phyloP scores from a whole-genome alignment of 2,329 filamentous ascomycete genomes.

The Coniochaeta sp. region DNA sequence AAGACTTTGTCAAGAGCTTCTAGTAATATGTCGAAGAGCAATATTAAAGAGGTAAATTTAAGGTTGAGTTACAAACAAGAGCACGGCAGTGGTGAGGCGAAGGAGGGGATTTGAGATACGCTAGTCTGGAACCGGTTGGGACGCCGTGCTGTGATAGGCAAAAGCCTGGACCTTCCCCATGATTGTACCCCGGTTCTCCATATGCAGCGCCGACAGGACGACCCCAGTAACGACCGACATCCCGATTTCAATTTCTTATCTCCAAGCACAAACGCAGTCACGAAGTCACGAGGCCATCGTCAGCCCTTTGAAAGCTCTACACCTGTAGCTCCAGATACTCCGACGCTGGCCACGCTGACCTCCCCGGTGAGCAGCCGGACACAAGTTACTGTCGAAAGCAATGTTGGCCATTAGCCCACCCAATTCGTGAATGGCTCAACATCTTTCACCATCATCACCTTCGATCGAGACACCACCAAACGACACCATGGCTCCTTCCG shows the following conservation, averaged over 20 bases:
- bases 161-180: background rate
- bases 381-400: background rate
- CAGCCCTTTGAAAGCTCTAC: background rate
- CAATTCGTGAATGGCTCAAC: background rate
- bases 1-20: too few relatives aligned
- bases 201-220: background rate
- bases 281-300: background rate
- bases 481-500: background rate
- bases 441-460: background rate
- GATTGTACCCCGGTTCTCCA: background rate
- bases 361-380: background rate
- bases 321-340: background rate
- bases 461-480: background rate
- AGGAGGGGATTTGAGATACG: background rate
- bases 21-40: too few relatives aligned
- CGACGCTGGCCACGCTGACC: background rate
- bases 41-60: too few relatives aligned
- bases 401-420: background rate
- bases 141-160: too few relatives aligned
- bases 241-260: background rate
- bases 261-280: background rate
- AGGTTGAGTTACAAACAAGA: too few relatives aligned
- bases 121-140: background rate
- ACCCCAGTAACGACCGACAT: background rate
- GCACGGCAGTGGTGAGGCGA: background rate